Base-by-base conservation (phyloP, 2,329 filamentous ascomycete genomes). In the Blastomyces silverae region DNA sequence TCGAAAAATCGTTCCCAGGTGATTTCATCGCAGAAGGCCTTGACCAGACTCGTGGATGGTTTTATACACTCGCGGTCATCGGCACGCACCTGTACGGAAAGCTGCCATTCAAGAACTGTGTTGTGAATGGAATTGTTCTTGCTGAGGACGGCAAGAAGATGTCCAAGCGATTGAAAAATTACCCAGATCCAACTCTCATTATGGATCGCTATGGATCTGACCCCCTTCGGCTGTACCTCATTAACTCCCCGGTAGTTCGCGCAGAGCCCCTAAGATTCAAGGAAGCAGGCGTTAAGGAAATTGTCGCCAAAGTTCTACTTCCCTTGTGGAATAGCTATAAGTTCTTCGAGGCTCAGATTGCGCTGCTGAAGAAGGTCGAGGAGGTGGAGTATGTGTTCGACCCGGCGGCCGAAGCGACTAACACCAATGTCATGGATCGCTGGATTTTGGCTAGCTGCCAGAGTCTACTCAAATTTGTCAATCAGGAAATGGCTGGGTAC, bases 91-190 rank as follows among this genome's bases (percentile, higher is more conserved):
- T 97, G 3, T 96, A 94, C 71, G 89, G 89, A 55, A 84, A 86
- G 46, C 86, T 92, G 1, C 92, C 93, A 0, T 97, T 96, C 83
- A 88, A 94, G 79, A 97, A 96, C 75, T 95, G 91, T 71, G 90
- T 97, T n/a, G 92, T 96, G 67, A 97, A 96, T 73, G 92, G 92
- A 61, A 94, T 96, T 67, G 92, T 97, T 4, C 83, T 97, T 52
- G 92, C 92, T 0, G 92, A 96, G 75, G 91, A 96, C 73, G 93
- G 93, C 64, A 97, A 96, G 82, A 97, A 97, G 82, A 97, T 97
- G 93, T 96, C 92, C 7, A 97, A 97, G 79, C 87, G 93, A 63
- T 82, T 96, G 65, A 95, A 97, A 81, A 97, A 97, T 78, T 97
- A 96, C 76, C 93, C 93, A 0, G 92, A 96, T 72, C 93, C 93